These are phyloP conservation scores for Elsinoe necatrix DNA, from an alignment of 2,329 filamentous ascomycete genomes.

Conservation along the genomic window DNA sequence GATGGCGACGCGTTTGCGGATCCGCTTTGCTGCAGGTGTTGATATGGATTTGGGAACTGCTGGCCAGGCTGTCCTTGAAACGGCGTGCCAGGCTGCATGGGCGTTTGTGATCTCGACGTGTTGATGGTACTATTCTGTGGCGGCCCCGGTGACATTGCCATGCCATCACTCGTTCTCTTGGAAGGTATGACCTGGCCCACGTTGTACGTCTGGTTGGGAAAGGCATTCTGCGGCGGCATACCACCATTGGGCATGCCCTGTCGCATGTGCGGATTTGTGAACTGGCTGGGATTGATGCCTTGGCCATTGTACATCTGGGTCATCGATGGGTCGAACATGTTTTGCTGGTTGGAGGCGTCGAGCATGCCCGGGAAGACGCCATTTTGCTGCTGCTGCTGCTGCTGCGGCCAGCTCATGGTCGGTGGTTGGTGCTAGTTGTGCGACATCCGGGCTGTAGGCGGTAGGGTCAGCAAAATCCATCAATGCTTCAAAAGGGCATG, in stretches of 20 bases:
- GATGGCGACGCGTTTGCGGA: constrained; percentile 83
- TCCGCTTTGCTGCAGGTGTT: constrained; percentile 72
- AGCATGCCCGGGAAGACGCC: constrained; percentile 19
- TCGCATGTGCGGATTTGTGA: constrained; percentile 35
- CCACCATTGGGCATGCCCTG: constrained; percentile 69
- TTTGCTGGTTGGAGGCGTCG: constrained; percentile 15
- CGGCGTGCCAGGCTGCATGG: constrained; percentile 32
- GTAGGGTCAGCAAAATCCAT: constrained; percentile 1
- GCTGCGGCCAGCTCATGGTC: constrained; percentile 20
- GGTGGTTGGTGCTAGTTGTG: constrained; percentile 14
- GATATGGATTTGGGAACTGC: constrained; percentile 63
- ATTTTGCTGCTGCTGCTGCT: constrained; percentile 17
- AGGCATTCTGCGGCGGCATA: constrained; percentile 72
- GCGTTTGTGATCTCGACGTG: constrained; percentile 84
- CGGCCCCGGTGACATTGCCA: constrained; percentile 72
- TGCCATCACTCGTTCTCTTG: constrained; percentile 79
- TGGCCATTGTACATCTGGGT: constrained; percentile 19
- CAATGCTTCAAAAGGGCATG: not conserved
- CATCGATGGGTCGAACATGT: constrained; percentile 19
- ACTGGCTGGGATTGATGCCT: constrained; percentile 30
- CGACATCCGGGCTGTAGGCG: constrained; percentile 13
- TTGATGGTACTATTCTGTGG: constrained; percentile 58
- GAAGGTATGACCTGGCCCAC: constrained; percentile 81
- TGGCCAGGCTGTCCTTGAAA: constrained; percentile 44
- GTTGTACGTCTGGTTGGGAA: constrained; percentile 70